These are phyloP conservation scores for Plantago major DNA, from an alignment of 257 asterid species.

Conservation along the genomic window DNA sequence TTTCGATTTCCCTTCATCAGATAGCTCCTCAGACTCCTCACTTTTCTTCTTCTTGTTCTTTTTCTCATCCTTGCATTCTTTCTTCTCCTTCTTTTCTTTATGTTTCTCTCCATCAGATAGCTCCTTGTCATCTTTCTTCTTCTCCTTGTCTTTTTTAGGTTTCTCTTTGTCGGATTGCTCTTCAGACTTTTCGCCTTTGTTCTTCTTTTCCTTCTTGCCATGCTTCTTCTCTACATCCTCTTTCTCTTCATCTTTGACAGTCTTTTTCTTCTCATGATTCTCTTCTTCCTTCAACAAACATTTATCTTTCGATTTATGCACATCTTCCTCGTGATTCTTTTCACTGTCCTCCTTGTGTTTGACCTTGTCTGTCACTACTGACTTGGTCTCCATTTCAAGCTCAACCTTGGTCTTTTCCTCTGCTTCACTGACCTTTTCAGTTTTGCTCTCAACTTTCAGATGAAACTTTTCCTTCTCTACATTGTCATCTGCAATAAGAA, in stretches of 20 bases:
- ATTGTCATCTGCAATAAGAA: slow-evolving; percentile 24
- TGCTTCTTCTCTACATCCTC: not conserved
- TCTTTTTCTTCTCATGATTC: slow-evolving; percentile 4
- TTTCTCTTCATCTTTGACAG: slow-evolving; percentile 14
- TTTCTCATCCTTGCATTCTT: slow-evolving; percentile 10
- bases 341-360: slow-evolving; percentile 23
- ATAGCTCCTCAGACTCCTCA: slow-evolving; percentile 7
- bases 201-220: slow-evolving; percentile 19
- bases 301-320: slow-evolving; percentile 15
- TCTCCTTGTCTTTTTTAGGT: slow-evolving; percentile 17
- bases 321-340: slow-evolving; percentile 17
- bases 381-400: slow-evolving; percentile 37
- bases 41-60: slow-evolving; percentile 5
- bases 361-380: slow-evolving; percentile 28
- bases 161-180: slow-evolving; percentile 4
- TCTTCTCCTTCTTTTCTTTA: slow-evolving; percentile 12
- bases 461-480: slow-evolving; percentile 49
- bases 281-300: slow-evolving; percentile 7
- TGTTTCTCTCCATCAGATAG: slow-evolving; percentile 3
- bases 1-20: slow-evolving; percentile 14
- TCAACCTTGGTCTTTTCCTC: slow-evolving; percentile 40
- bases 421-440: slow-evolving; percentile 31
- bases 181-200: slow-evolving; percentile 18
- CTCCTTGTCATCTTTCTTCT: slow-evolving; percentile 25
- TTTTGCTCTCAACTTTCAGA: slow-evolving; percentile 36